Conservation (phyloP, 371 early-diverging fungal genomes). For the Dipsacomyces acuminosporus region DNA sequence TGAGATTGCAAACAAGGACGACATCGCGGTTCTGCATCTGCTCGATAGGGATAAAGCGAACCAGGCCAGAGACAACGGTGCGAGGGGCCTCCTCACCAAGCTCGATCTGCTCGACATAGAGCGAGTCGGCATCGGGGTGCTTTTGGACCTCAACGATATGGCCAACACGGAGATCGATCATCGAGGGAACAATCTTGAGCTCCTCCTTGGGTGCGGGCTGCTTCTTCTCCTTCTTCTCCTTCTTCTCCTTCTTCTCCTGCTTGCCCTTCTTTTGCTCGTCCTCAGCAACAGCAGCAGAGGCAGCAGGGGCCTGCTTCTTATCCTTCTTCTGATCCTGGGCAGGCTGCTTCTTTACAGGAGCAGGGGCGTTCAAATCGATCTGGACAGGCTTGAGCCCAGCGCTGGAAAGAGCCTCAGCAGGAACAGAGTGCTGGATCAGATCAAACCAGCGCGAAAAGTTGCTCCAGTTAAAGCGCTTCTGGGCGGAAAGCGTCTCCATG, state of each 20-base stretch:
- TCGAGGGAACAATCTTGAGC: conserved; percentile 63
- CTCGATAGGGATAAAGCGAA: conserved; percentile 82
- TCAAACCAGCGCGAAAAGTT: conserved; percentile 75
- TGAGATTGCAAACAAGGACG: conserved; percentile 83
- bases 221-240: conserved; percentile 48
- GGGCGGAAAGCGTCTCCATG: conserved; percentile 47
- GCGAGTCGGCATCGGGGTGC: conserved; percentile 89
- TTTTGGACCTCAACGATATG: conserved; percentile 73
- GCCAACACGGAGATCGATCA: conserved; percentile 92
- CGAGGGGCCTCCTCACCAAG: conserved; percentile 82
- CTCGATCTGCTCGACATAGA: conserved; percentile 94
- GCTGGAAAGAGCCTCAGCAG: conserved; percentile 49
- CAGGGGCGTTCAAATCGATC: conserved; percentile 57
- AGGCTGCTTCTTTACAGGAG: conserved; percentile 46
- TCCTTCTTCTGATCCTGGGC: conserved; percentile 26
- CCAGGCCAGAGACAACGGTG: conserved; percentile 89
- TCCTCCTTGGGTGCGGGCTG: conserved; percentile 53
- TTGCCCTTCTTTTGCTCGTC: conserved; percentile 48
- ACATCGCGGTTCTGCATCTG: conserved; percentile 70
- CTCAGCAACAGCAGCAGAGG: conserved; percentile 37
- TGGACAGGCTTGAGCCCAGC: conserved; percentile 53
- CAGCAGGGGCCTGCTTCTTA: conserved; percentile 30
- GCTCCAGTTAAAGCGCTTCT: conserved; percentile 32
- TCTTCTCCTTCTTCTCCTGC: conserved; percentile 49
- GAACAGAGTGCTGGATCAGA: conserved; percentile 62